Conservation (phyloP, 2,329 filamentous ascomycete genomes). For the Ophiostoma sp. region DNA sequence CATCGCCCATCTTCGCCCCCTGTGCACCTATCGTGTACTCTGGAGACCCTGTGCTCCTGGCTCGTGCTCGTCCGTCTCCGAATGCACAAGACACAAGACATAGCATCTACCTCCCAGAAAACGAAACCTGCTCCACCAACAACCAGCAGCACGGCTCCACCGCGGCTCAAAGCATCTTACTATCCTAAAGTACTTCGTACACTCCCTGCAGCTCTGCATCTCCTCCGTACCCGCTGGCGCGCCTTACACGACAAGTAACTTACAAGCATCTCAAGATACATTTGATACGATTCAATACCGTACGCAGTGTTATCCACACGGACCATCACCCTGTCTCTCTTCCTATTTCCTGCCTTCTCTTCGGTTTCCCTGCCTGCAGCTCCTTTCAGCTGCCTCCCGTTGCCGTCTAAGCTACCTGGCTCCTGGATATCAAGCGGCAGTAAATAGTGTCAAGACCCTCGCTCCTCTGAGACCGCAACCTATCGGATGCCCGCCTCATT, state of each 20-base stretch:
- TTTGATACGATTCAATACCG: background rate
- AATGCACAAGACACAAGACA: slow-evolving; percentile 10
- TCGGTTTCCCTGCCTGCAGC: background rate
- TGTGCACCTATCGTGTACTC: background rate
- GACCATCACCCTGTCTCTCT: background rate
- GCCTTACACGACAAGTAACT: background rate
- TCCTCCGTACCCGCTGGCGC: slow-evolving; percentile 11
- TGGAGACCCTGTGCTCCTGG: background rate
- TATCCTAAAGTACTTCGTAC: background rate
- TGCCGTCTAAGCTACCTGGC: slow-evolving; percentile 4
- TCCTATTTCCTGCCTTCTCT: background rate
- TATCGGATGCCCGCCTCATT: slow-evolving; percentile 27
- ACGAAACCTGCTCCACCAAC: slow-evolving; percentile 17
- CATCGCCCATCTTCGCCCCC: background rate
- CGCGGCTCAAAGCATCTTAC: slow-evolving; percentile 18
- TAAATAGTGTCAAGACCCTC: slow-evolving; percentile 3
- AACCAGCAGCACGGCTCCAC: slow-evolving; percentile 15
- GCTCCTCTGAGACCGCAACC: slow-evolving; percentile 17
- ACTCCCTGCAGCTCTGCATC: background rate
- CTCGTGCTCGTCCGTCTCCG: slow-evolving; percentile 16
- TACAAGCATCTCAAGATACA: background rate
- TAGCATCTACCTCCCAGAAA: slow-evolving; percentile 16
- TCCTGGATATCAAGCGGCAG: background rate
- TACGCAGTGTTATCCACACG: background rate
- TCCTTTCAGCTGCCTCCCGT: background rate